Evolutionary conservation across 805 yeast species (phyloP).

Genomic region (Sporopachydermia quercuum): DNA sequence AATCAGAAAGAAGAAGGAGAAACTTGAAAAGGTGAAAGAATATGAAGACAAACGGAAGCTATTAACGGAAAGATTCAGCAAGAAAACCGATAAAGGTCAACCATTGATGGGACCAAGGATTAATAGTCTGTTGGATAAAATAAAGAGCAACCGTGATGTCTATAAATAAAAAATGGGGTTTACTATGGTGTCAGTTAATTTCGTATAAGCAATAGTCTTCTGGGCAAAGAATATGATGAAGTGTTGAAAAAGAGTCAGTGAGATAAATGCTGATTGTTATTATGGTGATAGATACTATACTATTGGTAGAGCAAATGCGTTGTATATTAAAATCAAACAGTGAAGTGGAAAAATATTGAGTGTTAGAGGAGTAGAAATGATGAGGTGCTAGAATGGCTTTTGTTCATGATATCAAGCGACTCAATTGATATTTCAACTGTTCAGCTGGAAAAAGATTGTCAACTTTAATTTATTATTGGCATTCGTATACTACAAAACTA

Average conservation of each 20-base stretch:
- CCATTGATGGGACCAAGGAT: constrained; percentile 88
- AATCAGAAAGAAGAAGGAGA: constrained; percentile 24
- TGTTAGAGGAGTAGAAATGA: too few species aligned
- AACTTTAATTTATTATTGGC: too few species aligned
- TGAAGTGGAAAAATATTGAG: too few species aligned
- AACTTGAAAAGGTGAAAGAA: constrained; percentile 27
- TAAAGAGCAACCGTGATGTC: constrained; percentile 23
- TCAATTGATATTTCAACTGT: too few species aligned
- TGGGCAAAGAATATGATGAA: constrained; percentile 8
- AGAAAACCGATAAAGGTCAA: constrained; percentile 63
- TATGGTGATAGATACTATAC: too few species aligned
- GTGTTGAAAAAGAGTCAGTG: constrained; percentile 6
- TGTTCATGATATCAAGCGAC: too few species aligned
- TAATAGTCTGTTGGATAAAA: constrained; percentile 60
- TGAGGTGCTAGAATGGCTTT: too few species aligned
- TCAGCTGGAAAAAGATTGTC: too few species aligned
- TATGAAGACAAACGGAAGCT: constrained; percentile 24
- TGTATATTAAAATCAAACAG: too few species aligned
- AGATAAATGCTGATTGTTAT: background rate
- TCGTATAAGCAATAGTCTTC: constrained; percentile 6
- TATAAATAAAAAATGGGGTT: constrained; percentile 19
- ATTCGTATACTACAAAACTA: too few species aligned
- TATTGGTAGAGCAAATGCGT: too few species aligned
- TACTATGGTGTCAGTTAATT: constrained; percentile 4
- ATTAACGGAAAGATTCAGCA: constrained; percentile 22